Conservation (phyloP, 805 yeast species). For the Lipomyces yamadae region DNA sequence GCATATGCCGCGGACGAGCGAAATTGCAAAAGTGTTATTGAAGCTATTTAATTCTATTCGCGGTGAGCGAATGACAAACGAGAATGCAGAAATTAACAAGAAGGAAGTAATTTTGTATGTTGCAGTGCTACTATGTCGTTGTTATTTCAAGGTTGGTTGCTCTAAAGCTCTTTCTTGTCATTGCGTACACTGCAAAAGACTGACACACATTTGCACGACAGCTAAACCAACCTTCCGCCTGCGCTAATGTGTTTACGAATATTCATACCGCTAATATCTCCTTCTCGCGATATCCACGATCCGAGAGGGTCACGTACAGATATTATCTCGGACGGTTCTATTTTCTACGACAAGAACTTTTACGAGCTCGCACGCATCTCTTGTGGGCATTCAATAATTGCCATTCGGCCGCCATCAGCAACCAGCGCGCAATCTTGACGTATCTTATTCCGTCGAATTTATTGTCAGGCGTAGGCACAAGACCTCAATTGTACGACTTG, state of each 20-base stretch:
- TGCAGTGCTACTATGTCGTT: conserved; percentile 59
- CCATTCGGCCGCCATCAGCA: conserved; percentile 42
- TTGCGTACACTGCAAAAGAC: background rate
- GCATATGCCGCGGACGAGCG: conserved; percentile 44
- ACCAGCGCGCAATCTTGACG: conserved; percentile 52
- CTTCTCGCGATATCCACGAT: conserved; percentile 50
- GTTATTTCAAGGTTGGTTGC: conserved; percentile 54
- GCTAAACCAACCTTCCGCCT: conserved; percentile 42
- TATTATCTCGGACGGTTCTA: conserved; percentile 63
- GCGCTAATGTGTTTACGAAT: conserved; percentile 60
- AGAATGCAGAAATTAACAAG: conserved; percentile 42
- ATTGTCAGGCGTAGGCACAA: conserved; percentile 60
- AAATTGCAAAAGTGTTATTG: conserved; percentile 59
- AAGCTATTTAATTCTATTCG: conserved; percentile 66
- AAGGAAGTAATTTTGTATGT: conserved; percentile 58
- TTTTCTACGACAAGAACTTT: conserved; percentile 56
- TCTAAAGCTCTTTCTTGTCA: background rate
- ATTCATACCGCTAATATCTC: conserved; percentile 54
- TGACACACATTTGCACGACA: conserved; percentile 47
- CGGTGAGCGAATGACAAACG: conserved; percentile 49
- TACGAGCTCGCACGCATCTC: conserved; percentile 59
- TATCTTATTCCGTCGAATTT: conserved; percentile 59
- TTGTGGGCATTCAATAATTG: conserved; percentile 57
- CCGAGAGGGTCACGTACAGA: conserved; percentile 61
- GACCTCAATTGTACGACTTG: conserved; percentile 34